phyloP scores from a whole-genome alignment of 2,329 filamentous ascomycete species.

The Zopfia rhizophila region DNA sequence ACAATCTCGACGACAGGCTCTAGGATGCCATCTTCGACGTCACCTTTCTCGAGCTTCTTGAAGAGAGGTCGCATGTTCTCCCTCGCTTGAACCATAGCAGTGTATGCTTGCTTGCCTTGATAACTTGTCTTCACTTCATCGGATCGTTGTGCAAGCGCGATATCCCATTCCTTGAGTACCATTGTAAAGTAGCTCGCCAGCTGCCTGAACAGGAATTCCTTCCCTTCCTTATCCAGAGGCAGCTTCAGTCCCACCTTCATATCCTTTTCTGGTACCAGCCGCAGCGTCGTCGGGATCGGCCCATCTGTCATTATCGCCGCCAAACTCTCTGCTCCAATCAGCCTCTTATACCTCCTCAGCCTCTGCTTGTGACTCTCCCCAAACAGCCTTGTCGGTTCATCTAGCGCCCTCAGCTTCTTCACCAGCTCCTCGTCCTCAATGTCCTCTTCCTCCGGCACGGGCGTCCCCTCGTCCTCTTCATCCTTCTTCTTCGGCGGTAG shows the following conservation, averaged over 20 bases:
- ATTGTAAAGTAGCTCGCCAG: slow-evolving; percentile 96
- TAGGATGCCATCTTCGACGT: slow-evolving; percentile 81
- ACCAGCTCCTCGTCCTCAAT: slow-evolving; percentile 77
- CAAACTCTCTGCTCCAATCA: slow-evolving; percentile 59
- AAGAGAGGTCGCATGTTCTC: slow-evolving; percentile 92
- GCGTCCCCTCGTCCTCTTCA: slow-evolving; percentile 56
- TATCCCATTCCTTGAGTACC: slow-evolving; percentile 89
- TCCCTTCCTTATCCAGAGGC: slow-evolving; percentile 71
- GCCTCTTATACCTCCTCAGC: slow-evolving; percentile 75
- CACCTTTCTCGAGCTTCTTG: slow-evolving; percentile 83
- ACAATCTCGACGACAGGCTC: slow-evolving; percentile 92
- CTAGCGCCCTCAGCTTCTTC: slow-evolving; percentile 73
- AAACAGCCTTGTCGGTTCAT: slow-evolving; percentile 80
- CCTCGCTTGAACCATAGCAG: slow-evolving; percentile 85
- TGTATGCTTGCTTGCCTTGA: slow-evolving; percentile 82
- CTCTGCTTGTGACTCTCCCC: slow-evolving; percentile 79
- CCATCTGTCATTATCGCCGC: slow-evolving; percentile 69
- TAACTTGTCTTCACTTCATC: slow-evolving; percentile 73
- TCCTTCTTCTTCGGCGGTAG: slow-evolving; percentile 63
- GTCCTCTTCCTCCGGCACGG: slow-evolving; percentile 64
- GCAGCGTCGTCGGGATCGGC: slow-evolving; percentile 86
- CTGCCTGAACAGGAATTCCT: slow-evolving; percentile 82
- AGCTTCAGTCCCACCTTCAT: slow-evolving; percentile 80
- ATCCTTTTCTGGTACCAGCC: slow-evolving; percentile 82
- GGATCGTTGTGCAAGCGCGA: slow-evolving; percentile 73